phyloP scores from a whole-genome alignment of 148 eudicot genomes.

The Diospyros kaki region DNA sequence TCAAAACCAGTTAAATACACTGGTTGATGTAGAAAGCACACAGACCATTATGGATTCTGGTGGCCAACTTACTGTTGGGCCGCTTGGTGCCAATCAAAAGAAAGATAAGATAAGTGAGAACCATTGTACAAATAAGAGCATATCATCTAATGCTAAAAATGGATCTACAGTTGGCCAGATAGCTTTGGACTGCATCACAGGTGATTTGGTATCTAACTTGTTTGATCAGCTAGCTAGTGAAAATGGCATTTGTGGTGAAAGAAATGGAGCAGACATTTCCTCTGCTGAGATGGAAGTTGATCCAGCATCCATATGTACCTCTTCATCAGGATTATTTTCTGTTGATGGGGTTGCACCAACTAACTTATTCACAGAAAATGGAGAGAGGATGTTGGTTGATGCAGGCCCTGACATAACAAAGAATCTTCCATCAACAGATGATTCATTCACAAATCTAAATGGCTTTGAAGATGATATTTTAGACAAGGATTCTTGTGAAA shows the following conservation, averaged over 20 bases:
- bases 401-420: slow-evolving; percentile 19
- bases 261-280: slow-evolving; percentile 6
- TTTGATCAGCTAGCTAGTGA: slow-evolving; percentile 11
- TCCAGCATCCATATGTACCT: slow-evolving; percentile 32
- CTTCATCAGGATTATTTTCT: slow-evolving; percentile 38
- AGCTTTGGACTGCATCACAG: not conserved
- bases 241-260: slow-evolving; percentile 14
- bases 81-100: slow-evolving; percentile 1
- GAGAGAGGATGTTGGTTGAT: slow-evolving; percentile 19
- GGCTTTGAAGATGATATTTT: slow-evolving; percentile 18
- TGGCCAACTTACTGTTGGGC: slow-evolving; percentile 14
- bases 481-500: slow-evolving; percentile 14
- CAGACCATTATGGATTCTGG: slow-evolving; percentile 21
- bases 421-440: slow-evolving; percentile 24
- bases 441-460: slow-evolving; percentile 21
- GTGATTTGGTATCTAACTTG: slow-evolving; percentile 16
- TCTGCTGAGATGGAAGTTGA: slow-evolving; percentile 51
- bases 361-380: slow-evolving; percentile 22
- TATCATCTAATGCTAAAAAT: slow-evolving; percentile 14
- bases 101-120: slow-evolving; percentile 8
- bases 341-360: slow-evolving; percentile 31
- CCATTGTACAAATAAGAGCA: slow-evolving; percentile 7
- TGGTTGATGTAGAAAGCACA: slow-evolving; percentile 22
- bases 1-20: slow-evolving; percentile 49
- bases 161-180: not conserved